These are phyloP conservation scores for Flaveria trinervia DNA, from an alignment of 129 eudicot species.

Conservation along the genomic window DNA sequence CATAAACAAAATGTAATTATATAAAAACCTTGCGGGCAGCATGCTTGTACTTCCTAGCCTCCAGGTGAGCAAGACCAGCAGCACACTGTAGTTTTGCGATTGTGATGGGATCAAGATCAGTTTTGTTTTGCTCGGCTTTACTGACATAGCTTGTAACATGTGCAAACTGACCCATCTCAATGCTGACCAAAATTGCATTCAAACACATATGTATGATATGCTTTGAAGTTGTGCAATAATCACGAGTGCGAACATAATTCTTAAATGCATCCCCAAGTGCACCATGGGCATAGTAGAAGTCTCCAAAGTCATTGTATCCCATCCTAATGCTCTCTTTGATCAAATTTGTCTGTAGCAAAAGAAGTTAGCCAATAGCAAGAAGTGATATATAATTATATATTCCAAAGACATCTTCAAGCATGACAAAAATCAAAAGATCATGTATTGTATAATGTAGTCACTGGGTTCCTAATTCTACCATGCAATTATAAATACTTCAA, in stretches of 20 bases:
- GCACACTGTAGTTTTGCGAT: constrained; percentile 80
- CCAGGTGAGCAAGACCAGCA: constrained; percentile 87
- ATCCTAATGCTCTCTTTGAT: constrained; percentile 97
- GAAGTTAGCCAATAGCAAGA: constrained; percentile 1
- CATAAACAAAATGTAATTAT: neutral
- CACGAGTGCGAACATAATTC: constrained; percentile 95
- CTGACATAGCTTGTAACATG: constrained; percentile 92
- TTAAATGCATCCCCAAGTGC: constrained; percentile 94
- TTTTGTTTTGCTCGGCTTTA: constrained; percentile 83
- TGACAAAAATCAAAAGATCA: neutral
- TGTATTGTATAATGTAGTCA: neutral
- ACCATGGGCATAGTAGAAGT: constrained; percentile 89
- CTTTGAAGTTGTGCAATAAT: constrained; percentile 90
- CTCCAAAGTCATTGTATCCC: constrained; percentile 99
- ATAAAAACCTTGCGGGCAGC: constrained; percentile 90
- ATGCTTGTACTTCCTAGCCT: constrained; percentile 87
- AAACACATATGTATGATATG: constrained; percentile 88
- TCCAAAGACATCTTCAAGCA: constrained; percentile 14
- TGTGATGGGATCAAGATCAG: constrained; percentile 62
- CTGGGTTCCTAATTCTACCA: neutral
- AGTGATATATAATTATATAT: neutral
- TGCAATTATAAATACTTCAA: constrained; percentile 1
- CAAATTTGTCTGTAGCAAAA: constrained; percentile 71
- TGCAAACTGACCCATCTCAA: constrained; percentile 95
- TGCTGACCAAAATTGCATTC: constrained; percentile 95